Evolutionary conservation across 2,329 filamentous ascomycete genomes (phyloP), one percentile per base, ranked within the genome.

Genomic region (Neospermospora avenae): DNA sequence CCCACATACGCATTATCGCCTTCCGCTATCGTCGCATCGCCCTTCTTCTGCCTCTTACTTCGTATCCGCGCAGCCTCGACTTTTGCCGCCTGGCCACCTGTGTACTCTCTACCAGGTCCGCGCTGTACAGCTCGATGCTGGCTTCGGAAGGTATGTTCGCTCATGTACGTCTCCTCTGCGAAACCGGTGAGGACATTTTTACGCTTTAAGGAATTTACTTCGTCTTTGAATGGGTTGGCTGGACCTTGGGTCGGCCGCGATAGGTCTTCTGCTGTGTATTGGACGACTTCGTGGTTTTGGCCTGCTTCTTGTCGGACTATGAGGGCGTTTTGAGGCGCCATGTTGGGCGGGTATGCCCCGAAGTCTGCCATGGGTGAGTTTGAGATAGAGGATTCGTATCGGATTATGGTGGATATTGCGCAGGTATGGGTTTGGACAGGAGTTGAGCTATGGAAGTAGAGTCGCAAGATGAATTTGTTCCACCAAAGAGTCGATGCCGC

Each of bases 1-100:
- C 96, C 96, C 39, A 96, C 83, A 74, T 99, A 99, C 48, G 92
- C 88, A 57, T 88, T 88, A 7, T 91, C 86, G 0, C 95, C 95
- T 69, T 96, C 93, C 0, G 93, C 88, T 41, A 97, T 82, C 18
- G 87, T 85, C 44, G 91, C 85, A 72, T 93, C 87, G 51, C 95
- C 95, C 72, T 95, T 97, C 67, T 80, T 85, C 74, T 98, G 92
- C 62, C 95, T 82, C 68, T 87, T 89, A n/a, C 86, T 80, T 51
- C 88, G 81, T 74, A 91, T 78, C 60, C 79, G 80, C 39, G 84
- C 85, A 4, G 87, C 86, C 59, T 87, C 83, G 65, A 89, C 89
- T 74, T 96, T 97, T 28, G 84, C 78, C 13, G 86, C 75, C 20
- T 73, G 70, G 25, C 79, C 79, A 18, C 78, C 81, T 67, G 83